A percentile compares a stretch with the other conserved stretches of the same genome.
Conservation (phyloP, 495 filamentous ascomycete species). For the Hyphodiscus hymeniophilus region DNA sequence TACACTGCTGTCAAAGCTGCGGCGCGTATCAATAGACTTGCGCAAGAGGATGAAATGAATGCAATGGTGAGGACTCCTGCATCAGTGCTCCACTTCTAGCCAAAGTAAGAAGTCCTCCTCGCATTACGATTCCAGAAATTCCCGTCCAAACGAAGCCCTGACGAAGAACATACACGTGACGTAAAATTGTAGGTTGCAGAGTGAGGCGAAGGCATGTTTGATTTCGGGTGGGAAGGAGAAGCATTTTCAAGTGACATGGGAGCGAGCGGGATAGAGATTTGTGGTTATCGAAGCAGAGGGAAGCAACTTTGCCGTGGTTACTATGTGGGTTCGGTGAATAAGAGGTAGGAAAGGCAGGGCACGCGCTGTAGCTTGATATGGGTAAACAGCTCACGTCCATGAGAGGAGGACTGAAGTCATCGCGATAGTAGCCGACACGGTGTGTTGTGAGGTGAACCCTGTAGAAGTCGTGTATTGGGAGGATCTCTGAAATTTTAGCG, state of each 20-base stretch:
- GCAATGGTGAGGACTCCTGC: not conserved
- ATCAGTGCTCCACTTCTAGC: too few species aligned
- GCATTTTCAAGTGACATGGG: not conserved
- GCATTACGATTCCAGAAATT: too few species aligned
- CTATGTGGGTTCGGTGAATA: not conserved
- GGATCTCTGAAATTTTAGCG: not conserved
- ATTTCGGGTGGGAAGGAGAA: conserved; percentile 1
- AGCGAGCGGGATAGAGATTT: not conserved
- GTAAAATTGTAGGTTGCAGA: conserved; percentile 1
- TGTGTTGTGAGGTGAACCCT: conserved; percentile 3
- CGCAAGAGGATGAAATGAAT: not conserved
- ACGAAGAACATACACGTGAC: conserved; percentile 7
- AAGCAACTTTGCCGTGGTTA: conserved; percentile 4
- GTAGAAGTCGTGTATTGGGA: conserved; percentile 9
- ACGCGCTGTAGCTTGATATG: not conserved
- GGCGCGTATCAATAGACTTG: conserved; percentile 2
- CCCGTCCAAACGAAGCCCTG: not conserved
- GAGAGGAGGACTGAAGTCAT: not conserved
- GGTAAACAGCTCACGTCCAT: not conserved
- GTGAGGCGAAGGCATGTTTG: not conserved
- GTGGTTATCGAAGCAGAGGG: not conserved
- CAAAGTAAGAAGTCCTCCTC: too few species aligned
- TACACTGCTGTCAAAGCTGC: not conserved
- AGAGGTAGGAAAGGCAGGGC: not conserved
- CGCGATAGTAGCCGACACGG: conserved; percentile 1